These are phyloP conservation scores for Lepiota brunneoincarnata DNA, from an alignment of 768 basidiomycete species.

Conservation along the genomic window DNA sequence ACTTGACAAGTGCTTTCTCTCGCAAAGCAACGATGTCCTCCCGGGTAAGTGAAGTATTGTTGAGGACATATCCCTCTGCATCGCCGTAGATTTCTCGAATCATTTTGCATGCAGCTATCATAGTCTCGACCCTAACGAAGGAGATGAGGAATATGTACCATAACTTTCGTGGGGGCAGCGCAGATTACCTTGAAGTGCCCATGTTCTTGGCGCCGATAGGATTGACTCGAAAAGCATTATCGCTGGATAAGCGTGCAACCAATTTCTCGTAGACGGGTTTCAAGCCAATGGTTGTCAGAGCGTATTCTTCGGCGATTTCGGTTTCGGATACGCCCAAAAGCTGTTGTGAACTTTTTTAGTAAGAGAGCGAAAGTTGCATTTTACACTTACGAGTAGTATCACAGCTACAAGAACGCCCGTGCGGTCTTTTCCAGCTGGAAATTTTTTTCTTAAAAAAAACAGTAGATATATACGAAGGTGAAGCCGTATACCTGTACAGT, in stretches of 20 bases:
- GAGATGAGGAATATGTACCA: not conserved
- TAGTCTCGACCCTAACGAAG: slow-evolving; percentile 31
- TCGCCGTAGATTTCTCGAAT: slow-evolving; percentile 34
- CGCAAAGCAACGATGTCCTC: not conserved
- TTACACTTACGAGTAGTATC: slow-evolving; percentile 26
- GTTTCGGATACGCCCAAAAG: slow-evolving; percentile 37
- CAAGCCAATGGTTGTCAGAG: slow-evolving; percentile 35
- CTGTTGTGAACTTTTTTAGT: slow-evolving; percentile 18
- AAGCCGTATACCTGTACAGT: slow-evolving; percentile 37
- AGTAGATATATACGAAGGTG: not conserved
- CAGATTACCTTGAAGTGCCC: slow-evolving; percentile 28
- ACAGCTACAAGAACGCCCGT: slow-evolving; percentile 37
- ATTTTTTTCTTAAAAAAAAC: not conserved
- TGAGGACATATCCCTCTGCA: slow-evolving; percentile 32
- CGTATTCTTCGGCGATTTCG: slow-evolving; percentile 38
- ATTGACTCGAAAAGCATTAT: slow-evolving; percentile 29
- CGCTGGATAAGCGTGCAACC: slow-evolving; percentile 26
- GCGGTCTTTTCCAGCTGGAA: slow-evolving; percentile 40
- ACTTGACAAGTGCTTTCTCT: not conserved
- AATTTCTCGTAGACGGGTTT: slow-evolving; percentile 30
- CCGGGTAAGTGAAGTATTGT: slow-evolving; percentile 22
- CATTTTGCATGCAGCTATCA: slow-evolving; percentile 27
- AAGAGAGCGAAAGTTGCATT: not conserved
- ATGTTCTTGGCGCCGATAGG: slow-evolving; percentile 33
- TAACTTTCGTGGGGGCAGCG: not conserved